A percentile compares a stretch with the other conserved stretches of the same genome.
phyloP scores from a whole-genome alignment of 371 early-diverging fungal genomes.

The Batkoa obscura region DNA sequence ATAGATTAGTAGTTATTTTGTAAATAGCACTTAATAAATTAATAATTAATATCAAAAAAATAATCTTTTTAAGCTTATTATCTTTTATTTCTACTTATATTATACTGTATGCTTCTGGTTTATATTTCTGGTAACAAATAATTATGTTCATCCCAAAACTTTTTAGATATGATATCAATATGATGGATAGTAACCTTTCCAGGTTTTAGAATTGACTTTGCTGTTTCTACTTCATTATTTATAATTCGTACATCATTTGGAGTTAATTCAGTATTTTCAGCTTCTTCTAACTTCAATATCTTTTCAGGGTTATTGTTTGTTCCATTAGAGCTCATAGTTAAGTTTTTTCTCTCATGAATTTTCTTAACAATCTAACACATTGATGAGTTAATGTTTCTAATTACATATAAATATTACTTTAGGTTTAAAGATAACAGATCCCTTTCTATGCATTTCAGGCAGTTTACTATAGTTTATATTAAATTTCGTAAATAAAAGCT shows the following conservation, averaged over 20 bases:
- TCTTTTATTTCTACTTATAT: too few relatives aligned
- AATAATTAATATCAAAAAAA: too few relatives aligned
- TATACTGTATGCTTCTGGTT: too few relatives aligned
- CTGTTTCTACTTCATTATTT: not conserved
- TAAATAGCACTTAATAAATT: too few relatives aligned
- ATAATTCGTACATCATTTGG: not conserved
- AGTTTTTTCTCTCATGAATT: not conserved
- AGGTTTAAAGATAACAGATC: slow-evolving; percentile 51
- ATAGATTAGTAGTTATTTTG: too few relatives aligned
- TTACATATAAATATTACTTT: slow-evolving; percentile 15
- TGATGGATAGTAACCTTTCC: slow-evolving; percentile 31
- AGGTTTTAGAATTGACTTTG: slow-evolving; percentile 18
- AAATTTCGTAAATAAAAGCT: slow-evolving; percentile 63
- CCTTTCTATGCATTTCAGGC: slow-evolving; percentile 67
- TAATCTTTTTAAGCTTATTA: too few relatives aligned
- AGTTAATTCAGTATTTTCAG: not conserved
- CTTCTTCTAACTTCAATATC: not conserved
- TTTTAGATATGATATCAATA: slow-evolving; percentile 70
- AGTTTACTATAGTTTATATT: slow-evolving; percentile 75
- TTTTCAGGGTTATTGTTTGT: slow-evolving; percentile 1
- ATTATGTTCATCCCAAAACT: slow-evolving; percentile 43
- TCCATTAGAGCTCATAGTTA: not conserved
- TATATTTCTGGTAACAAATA: too few relatives aligned
- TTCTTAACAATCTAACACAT: not conserved
- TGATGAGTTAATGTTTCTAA: not conserved